These are phyloP conservation scores for Malus sylvestris DNA, from an alignment of 306 rosid species.

Conservation along the genomic window DNA sequence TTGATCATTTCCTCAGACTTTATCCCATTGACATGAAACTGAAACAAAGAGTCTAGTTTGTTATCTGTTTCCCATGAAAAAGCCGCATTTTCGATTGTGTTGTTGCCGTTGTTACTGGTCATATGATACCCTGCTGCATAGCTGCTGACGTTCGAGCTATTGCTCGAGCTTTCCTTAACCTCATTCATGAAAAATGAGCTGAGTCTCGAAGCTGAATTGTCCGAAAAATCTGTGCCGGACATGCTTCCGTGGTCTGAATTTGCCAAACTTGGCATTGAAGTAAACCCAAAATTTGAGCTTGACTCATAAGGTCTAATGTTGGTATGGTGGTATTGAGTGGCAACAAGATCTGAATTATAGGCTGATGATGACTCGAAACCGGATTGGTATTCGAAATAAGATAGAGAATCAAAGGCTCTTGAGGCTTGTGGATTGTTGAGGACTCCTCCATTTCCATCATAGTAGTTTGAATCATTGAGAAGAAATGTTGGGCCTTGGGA, in stretches of 20 bases:
- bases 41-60: conserved; percentile 50
- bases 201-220: conserved; percentile 56
- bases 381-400: conserved; percentile 46
- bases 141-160: conserved; percentile 68
- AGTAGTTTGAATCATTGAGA: conserved; percentile 31
- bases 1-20: conserved; percentile 54
- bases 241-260: conserved; percentile 59
- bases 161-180: conserved; percentile 75
- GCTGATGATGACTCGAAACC: conserved; percentile 22
- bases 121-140: conserved; percentile 42
- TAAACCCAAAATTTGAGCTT: conserved; percentile 43
- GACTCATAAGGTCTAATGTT: conserved; percentile 15
- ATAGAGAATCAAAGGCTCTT: conserved; percentile 47
- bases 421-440: conserved; percentile 28
- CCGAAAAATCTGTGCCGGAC: conserved; percentile 59
- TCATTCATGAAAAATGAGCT: conserved; percentile 51
- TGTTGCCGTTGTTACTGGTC: conserved; percentile 20
- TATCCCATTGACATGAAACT: conserved; percentile 43
- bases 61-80: conserved; percentile 62
- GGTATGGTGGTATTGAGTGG: conserved; percentile 15
- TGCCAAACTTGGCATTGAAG: conserved; percentile 69
- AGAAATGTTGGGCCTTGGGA: conserved; percentile 56
- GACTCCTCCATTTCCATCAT: conserved; percentile 23
- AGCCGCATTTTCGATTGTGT: conserved; percentile 40
- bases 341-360: conserved; percentile 22